Evolutionary conservation across 129 eudicot genomes (phyloP), one percentile per base, ranked within the genome.

Genomic region (Smallanthus sonchifolius): DNA sequence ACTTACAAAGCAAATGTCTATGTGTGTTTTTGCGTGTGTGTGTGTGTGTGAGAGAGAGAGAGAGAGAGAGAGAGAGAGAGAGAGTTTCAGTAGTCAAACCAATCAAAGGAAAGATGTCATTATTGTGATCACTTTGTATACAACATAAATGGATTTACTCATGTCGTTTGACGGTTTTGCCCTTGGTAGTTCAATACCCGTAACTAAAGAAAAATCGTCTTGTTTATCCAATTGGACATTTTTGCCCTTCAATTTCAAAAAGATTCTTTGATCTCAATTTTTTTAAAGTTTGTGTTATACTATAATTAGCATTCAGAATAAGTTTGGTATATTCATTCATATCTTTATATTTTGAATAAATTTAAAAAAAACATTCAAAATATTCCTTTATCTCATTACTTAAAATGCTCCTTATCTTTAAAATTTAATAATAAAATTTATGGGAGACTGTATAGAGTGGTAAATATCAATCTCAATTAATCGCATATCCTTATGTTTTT

Each of bases 71-170:
- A 24, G 76, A 48, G 69, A 44, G 48, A 70, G 42, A 70, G 30
- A 75, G 74, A 77, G 81, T 79, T 79, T 54, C 72, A 74, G 77
- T 88, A 84, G 95, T 88, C 95, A 88, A 88, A 88, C 95, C 86
- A 83, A 83, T 80, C 88, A 78, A 74, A 68, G 62, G 78, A 70
- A 79, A 75, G 80, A 69, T 78, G 76, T 82, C 83, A 77, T 77
- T 73, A 81, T 76, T 81, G 70, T 81, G 67, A 70, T 81, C 71
- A 74, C 77, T 70, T 67, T 75, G 80, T 75, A 61, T 52, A 69
- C 85, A 81, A 65, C 81, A 81, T 76, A 76, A 81, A 76, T 81
- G 77, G 85, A 79, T 79, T 72, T 73, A 55, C 72, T 62, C 66
- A 54, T 20, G 0, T 36, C 13, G 20, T 39, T 59, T 61, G 66